These are phyloP conservation scores for Phytophthora melonis DNA, from an alignment of 352 stramenopile genomes.

Conservation along the genomic window DNA sequence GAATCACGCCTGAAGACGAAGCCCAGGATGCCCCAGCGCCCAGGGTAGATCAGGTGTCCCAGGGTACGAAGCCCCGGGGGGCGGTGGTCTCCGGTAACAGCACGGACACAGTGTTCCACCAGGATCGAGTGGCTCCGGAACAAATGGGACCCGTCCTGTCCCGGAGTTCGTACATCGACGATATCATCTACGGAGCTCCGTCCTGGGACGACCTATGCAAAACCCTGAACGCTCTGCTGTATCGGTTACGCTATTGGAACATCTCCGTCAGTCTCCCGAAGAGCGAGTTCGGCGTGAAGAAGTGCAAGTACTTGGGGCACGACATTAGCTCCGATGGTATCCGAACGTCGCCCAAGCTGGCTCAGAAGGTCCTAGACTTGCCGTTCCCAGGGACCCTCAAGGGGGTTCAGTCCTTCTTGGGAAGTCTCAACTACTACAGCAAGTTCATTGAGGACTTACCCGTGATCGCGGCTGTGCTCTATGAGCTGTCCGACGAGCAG, in stretches of 20 bases:
- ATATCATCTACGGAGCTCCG: conserved; percentile 26
- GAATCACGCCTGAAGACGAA: background rate
- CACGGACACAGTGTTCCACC: conserved; percentile 22
- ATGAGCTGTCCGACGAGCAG: conserved; percentile 15
- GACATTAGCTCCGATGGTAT: conserved; percentile 19
- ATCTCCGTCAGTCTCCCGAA: conserved; percentile 35
- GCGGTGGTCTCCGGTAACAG: background rate
- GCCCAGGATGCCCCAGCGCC: background rate
- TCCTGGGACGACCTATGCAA: conserved; percentile 20
- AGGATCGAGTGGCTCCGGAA: conserved; percentile 3
- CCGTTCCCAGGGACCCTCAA: conserved; percentile 15
- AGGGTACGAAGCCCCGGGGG: background rate
- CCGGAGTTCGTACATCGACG: conserved; percentile 34
- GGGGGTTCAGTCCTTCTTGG: conserved; percentile 9
- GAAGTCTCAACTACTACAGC: conserved; percentile 32
- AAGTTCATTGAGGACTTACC: conserved; percentile 38
- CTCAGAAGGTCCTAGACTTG: conserved; percentile 7
- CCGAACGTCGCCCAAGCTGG: conserved; percentile 6
- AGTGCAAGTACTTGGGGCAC: conserved; percentile 23
- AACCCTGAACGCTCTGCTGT: conserved; percentile 16
- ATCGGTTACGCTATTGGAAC: conserved; percentile 27
- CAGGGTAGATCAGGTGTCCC: background rate
- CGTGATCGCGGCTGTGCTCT: conserved; percentile 9
- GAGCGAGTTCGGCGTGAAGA: conserved; percentile 26
- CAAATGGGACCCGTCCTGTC: conserved; percentile 25